Base-by-base conservation (phyloP, 371 early-diverging fungal genomes). In the Parasitella parasitica region DNA sequence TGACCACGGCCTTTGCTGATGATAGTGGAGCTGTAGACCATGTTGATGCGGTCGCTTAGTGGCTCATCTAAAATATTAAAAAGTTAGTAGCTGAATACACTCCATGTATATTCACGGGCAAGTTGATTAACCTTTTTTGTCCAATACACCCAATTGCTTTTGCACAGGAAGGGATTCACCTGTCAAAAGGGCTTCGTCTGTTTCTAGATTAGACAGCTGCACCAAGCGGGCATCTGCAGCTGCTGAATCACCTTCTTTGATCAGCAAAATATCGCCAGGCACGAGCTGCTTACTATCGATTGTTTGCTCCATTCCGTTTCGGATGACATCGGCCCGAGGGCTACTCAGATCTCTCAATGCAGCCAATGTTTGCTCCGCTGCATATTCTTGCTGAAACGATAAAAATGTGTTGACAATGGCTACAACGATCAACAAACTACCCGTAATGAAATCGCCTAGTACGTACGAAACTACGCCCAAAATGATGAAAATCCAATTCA, bases 191-290 rank as follows among this genome's bases (percentile, higher is more conserved):
- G 91, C 87, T 72, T 94, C 95, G 63, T 95, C 89, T 4, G 91
- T 79, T 65, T 93, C 91, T 13, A 93, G 75, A 59, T 95, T 93
- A 16, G 91, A 86, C 9, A 86, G 72, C 39, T 92, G 88, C 59
- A 90, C 80, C 11, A 96, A 72, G 18, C 94, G 88, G 22, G 89
- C 82, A 70, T 97, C 96, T 15, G 96, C 97, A 6, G 90, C 91
- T 34, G 95, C 86, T 13, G 90, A 89, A 65, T 95, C 94, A 30
- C 96, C 95, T 67, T 89, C 89, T 66, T 93, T 91, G 30, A 96
- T 72, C 24, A 89, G 73, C 32, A 96, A 75, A 24, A 97, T 60
- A 70, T 97, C 97, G 18, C 97, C 97, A 22, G 93, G 92, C 6
- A 94, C 95, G 4, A 96, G 67, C n/a, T 88, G 86, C 32, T 66